Evolutionary conservation across 805 yeast genomes (phyloP), one percentile per base, ranked within the genome.

Genomic region (Kluyveromyces aestuarii): DNA sequence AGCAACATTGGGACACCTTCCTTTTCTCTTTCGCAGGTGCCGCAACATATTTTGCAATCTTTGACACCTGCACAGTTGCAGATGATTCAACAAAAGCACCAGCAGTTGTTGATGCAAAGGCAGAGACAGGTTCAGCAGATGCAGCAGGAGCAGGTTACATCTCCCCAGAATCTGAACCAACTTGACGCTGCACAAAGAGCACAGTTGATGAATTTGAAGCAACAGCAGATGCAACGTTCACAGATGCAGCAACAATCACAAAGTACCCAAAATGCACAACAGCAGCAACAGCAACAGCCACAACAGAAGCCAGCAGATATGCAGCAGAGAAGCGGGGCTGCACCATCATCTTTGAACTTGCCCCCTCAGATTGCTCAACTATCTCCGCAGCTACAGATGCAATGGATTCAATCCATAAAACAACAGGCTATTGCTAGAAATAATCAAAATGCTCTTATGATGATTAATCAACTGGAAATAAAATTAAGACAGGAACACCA

Each of bases 291-390:
- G 21, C 49, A 36, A 27, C 39, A 6, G 25, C 54, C 39, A 37
- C 48, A 44, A 36, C 50, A 50, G 27, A 38, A 41, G 14, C 46
- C 38, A 14, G 37, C 37, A 16, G 46, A 40, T 13, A 38, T 35
- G 39, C 52, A 37, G 13, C 51, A 48, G 41, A 40, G 18, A 8
- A 50, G 37, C 25, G 25, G 42, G 6, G 40, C 40, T 8, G 27
- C 41, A 10, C 41, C 49, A 18, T 17, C 45, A 14, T 52, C 59
- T 8, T 50, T 63, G 16, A 64, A 58, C 44, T 39, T 64, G 18
- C 69, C 69, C 4, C 67, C 67, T 8, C 68, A 63, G 46, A 62
- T 64, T 39, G 66, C 68, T 2, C 63, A 62, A 44, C 50, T 64
- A 25, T 66, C 69, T 2, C 55, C 62, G 33, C 62, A 61, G 8